Evolutionary conservation across 805 yeast species (phyloP).

Genomic region (Monosporozyma siamensis): DNA sequence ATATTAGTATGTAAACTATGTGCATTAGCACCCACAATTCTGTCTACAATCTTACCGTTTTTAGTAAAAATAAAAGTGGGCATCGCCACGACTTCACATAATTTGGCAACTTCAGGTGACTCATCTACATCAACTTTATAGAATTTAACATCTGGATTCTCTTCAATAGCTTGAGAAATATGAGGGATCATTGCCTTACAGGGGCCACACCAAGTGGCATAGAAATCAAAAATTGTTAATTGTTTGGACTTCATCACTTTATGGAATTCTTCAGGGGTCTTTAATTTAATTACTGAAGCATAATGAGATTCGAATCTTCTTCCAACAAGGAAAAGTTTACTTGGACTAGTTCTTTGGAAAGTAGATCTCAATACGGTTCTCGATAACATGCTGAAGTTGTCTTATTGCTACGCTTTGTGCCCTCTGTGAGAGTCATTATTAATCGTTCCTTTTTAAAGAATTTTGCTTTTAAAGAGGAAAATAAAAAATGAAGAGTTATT

Average conservation of each 20-base stretch:
- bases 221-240: slow-evolving; percentile 51
- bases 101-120: slow-evolving; percentile 48
- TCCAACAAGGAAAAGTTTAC: slow-evolving; percentile 2
- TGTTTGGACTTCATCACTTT: slow-evolving; percentile 11
- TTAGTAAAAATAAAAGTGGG: slow-evolving; percentile 62
- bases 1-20: slow-evolving; percentile 22
- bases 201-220: slow-evolving; percentile 75
- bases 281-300: slow-evolving; percentile 26
- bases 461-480: too few relatives aligned
- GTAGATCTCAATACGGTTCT: neutral
- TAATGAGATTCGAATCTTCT: slow-evolving; percentile 10
- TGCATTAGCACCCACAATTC: slow-evolving; percentile 55
- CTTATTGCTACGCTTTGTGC: too few relatives aligned
- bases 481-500: too few relatives aligned
- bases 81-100: slow-evolving; percentile 61
- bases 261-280: neutral
- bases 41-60: slow-evolving; percentile 47
- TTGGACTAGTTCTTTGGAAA: slow-evolving; percentile 1
- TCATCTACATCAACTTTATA: slow-evolving; percentile 66
- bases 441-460: too few relatives aligned
- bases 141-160: slow-evolving; percentile 42
- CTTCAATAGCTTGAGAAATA: slow-evolving; percentile 33
- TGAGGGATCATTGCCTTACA: slow-evolving; percentile 63
- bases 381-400: neutral
- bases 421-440: too few relatives aligned